Evolutionary conservation across 73 alveolate genomes (phyloP).

Genomic region (Paramecium primaurelia): DNA sequence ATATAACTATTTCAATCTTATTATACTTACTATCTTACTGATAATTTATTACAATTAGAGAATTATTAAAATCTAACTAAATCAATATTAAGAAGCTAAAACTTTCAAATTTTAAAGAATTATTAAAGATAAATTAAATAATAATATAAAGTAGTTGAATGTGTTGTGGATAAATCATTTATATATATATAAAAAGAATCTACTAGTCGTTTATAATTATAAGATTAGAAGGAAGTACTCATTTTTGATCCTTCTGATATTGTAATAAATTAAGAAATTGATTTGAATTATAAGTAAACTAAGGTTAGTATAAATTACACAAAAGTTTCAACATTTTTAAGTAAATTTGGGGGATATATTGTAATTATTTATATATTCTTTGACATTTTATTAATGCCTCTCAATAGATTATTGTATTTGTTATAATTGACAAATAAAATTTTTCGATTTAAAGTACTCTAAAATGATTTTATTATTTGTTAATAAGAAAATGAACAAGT

Average conservation of each 20-base stretch:
- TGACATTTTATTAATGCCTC: neutral
- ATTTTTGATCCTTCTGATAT: neutral
- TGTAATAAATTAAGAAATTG: neutral
- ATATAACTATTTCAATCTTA: neutral
- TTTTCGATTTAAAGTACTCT: neutral
- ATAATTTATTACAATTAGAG: neutral
- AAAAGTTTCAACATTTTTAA: neutral
- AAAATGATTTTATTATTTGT: neutral
- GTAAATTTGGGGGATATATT: neutral
- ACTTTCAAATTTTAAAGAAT: neutral
- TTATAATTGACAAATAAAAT: neutral
- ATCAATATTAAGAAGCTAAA: neutral
- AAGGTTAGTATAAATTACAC: neutral
- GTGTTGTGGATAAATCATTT: neutral
- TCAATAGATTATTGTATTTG: neutral
- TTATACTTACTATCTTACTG: neutral
- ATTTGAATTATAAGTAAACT: neutral
- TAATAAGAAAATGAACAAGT: neutral
- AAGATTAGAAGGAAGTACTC: neutral
- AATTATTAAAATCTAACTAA: neutral
- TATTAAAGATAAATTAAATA: neutral
- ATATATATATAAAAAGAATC: neutral
- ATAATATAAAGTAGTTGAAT: neutral
- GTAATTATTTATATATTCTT: neutral
- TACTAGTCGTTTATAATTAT: neutral